Evolutionary conservation across 2,329 filamentous ascomycete genomes (phyloP).

Genomic region (Polytolypa hystricis): DNA sequence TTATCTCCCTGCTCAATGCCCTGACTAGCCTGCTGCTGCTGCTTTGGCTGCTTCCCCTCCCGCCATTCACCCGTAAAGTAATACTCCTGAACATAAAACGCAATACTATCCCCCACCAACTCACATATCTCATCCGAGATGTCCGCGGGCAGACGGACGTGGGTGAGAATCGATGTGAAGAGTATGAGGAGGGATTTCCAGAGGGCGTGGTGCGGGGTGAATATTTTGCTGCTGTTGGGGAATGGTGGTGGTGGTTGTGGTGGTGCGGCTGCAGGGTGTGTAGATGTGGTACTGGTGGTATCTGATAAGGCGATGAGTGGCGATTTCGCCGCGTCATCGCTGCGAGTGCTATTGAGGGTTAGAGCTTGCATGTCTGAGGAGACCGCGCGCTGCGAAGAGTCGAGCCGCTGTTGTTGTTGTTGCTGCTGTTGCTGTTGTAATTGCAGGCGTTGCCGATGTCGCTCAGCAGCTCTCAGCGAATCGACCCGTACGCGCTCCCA

Average conservation of each 20-base stretch:
- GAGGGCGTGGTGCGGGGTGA: slow-evolving; percentile 29
- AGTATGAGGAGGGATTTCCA: slow-evolving; percentile 29
- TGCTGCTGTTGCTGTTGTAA: slow-evolving; percentile 10
- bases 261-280: background rate
- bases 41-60: slow-evolving; percentile 7
- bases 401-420: slow-evolving; percentile 2
- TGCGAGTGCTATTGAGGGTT: background rate
- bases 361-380: background rate
- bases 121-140: slow-evolving; percentile 31
- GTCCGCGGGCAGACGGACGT: slow-evolving; percentile 30
- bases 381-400: no score
- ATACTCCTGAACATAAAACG: slow-evolving; percentile 25
- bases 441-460: slow-evolving; percentile 20
- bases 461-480: slow-evolving; percentile 24
- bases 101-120: slow-evolving; percentile 27
- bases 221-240: slow-evolving; percentile 17
- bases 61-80: slow-evolving; percentile 17
- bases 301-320: background rate
- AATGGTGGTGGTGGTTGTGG: slow-evolving; percentile 13
- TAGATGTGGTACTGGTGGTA: background rate
- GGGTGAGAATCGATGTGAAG: slow-evolving; percentile 28
- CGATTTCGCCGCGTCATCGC: background rate
- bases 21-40: slow-evolving; percentile 21
- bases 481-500: slow-evolving; percentile 29
- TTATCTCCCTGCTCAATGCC: slow-evolving; percentile 12